These are phyloP conservation scores for Pleurotus pulmonarius DNA, from an alignment of 768 basidiomycete genomes.

Conservation along the genomic window DNA sequence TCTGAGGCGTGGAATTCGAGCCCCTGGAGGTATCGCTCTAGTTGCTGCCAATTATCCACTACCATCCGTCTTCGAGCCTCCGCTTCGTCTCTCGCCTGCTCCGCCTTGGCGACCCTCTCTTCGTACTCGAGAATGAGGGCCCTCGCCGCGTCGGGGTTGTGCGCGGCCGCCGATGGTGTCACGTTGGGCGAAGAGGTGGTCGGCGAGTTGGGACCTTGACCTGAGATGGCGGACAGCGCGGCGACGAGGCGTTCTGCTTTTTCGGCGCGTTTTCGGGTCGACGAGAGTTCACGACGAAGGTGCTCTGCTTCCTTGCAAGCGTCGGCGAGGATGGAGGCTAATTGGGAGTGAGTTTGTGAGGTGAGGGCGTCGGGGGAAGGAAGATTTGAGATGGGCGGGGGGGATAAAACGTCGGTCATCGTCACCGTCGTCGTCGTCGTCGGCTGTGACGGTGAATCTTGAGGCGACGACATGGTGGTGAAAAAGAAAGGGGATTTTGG, in stretches of 20 bases:
- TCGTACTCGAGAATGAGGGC: slow-evolving; percentile 40
- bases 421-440: neutral
- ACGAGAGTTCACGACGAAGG: slow-evolving; percentile 46
- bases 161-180: slow-evolving; percentile 20
- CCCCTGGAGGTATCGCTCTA: slow-evolving; percentile 42
- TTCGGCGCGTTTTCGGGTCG: slow-evolving; percentile 42
- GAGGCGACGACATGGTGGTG: slow-evolving; percentile 6
- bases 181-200: slow-evolving; percentile 14
- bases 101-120: slow-evolving; percentile 44
- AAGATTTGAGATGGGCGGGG: neutral
- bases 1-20: slow-evolving; percentile 46
- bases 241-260: slow-evolving; percentile 28
- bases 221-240: neutral
- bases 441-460: slow-evolving; percentile 6
- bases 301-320: slow-evolving; percentile 50
- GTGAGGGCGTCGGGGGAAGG: slow-evolving; percentile 11
- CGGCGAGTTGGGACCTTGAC: slow-evolving; percentile 14
- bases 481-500: slow-evolving; percentile 2
- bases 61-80: slow-evolving; percentile 42
- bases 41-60: slow-evolving; percentile 45
- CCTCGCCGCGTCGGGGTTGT: neutral
- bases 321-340: slow-evolving; percentile 53
- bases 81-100: slow-evolving; percentile 52
- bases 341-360: slow-evolving; percentile 40
- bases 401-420: slow-evolving; percentile 2